These are phyloP conservation scores for Chalciporus sp. DNA, from an alignment of 1,284 basidiomycete species.

Conservation along the genomic window DNA sequence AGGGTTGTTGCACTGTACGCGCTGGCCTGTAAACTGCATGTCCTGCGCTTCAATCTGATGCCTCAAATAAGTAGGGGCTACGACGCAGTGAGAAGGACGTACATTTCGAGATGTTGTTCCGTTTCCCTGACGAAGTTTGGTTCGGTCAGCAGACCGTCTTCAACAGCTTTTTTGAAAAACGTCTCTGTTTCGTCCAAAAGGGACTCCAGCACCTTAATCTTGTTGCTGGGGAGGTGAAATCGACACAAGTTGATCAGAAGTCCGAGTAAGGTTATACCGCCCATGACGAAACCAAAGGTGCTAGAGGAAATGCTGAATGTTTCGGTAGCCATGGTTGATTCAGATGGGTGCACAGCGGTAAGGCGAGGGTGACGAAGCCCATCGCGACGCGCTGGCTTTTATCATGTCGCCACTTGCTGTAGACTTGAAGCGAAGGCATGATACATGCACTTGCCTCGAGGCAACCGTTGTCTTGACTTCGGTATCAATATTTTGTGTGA, in stretches of 20 bases:
- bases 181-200: conserved; percentile 1
- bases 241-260: neutral
- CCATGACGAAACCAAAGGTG: conserved; percentile 6
- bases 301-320: conserved; percentile 1
- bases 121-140: neutral
- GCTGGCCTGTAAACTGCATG: neutral
- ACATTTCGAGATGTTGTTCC: neutral
- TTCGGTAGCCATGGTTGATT: neutral
- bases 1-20: conserved; percentile 3
- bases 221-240: conserved; percentile 7
- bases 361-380: neutral
- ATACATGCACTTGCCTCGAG: neutral
- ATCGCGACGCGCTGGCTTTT: neutral
- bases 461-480: neutral
- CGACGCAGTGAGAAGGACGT: neutral
- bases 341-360: neutral
- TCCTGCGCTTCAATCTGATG: neutral
- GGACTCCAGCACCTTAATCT: conserved; percentile 7
- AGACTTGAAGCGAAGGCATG: neutral
- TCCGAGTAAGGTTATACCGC: neutral
- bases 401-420: neutral
- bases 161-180: neutral
- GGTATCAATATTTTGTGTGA: neutral
- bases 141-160: neutral
- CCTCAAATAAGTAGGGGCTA: neutral